phyloP scores from a whole-genome alignment of 371 early-diverging fungal genomes.

The Lichtheimia hyalospora region DNA sequence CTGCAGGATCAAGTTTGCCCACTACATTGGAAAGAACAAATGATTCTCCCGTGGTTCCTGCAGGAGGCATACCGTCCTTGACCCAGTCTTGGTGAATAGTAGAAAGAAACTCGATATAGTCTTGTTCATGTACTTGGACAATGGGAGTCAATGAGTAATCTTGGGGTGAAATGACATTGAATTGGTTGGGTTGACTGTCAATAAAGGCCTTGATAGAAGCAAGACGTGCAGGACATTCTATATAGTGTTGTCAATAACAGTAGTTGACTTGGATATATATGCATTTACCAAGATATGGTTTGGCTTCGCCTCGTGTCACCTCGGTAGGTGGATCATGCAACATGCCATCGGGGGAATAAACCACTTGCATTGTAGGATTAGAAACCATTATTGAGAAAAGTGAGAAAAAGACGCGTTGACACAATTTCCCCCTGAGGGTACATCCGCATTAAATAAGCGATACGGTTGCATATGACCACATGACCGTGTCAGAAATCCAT shows the following conservation, averaged over 20 bases:
- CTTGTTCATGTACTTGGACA: conserved; percentile 54
- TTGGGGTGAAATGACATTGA: conserved; percentile 27
- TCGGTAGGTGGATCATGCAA: conserved; percentile 41
- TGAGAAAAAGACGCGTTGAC: neutral
- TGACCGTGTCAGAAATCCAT: too few species aligned
- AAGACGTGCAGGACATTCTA: conserved; percentile 47
- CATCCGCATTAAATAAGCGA: too few species aligned
- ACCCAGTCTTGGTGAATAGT: conserved; percentile 63
- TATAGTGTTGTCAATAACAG: neutral
- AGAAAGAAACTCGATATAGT: conserved; percentile 59
- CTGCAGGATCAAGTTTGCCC: conserved; percentile 25
- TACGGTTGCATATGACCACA: too few species aligned
- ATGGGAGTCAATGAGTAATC: conserved; percentile 64
- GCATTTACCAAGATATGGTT: conserved; percentile 35
- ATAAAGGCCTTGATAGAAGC: conserved; percentile 29
- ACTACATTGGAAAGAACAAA: conserved; percentile 42
- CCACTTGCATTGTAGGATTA: conserved; percentile 35
- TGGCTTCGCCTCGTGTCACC: conserved; percentile 30
- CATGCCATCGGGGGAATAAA: conserved; percentile 39
- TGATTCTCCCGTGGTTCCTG: conserved; percentile 61
- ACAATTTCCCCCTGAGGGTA: too few species aligned
- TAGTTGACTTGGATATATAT: neutral
- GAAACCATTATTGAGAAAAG: neutral
- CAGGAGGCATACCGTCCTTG: conserved; percentile 51
- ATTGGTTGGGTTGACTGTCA: conserved; percentile 24